Evolutionary conservation across 192 early-diverging fungal genomes (phyloP), one percentile per base, ranked within the genome.

Genomic region (Globomyces pollinis-pini): DNA sequence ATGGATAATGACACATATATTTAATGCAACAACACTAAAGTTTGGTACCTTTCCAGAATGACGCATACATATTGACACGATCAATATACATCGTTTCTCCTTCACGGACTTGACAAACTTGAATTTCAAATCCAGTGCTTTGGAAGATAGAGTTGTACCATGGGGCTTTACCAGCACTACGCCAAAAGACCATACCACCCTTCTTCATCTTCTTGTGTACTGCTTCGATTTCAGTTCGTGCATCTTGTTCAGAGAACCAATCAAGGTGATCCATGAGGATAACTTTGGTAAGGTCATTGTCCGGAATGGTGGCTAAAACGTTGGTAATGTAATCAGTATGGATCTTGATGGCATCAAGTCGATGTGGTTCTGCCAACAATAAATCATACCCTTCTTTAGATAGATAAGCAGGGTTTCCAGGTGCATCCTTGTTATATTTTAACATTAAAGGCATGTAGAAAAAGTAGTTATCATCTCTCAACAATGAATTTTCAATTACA

Each of bases 221-320:
- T 11, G 82, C 80, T 7, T 38, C 60, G 33, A 89, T 81, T 67
- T 92, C 90, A 3, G 79, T 72, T 13, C 83, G 81, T 9, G 86
- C 81, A 53, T 89, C 84, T 34, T 79, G 74, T 5, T 65, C 59
- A 12, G 74, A 68, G 63, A 88, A 91, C 90, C 90, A 91, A 62
- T 92, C 88, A 73, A 92, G 80, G 61, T 92, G 90, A 58, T 92
- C 90, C 88, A 92, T 92, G 18, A 91, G 68, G 9, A 90, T 84
- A 9, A 88, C 79, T 42, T 83, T 78, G 47, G 83, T 83, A 12
- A 92, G 66, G 58, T 89, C 86, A 23, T 80, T 82, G 35, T 85
- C 77, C 12, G 29, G 56, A 53, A 89, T 63, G 21, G 69, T 69
- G 6, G 59, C 47, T 15, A 91, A 75, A 6, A 86, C 85, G 43